Conservation (phyloP, 2,329 filamentous ascomycete species). For the Colletotrichum sp. region DNA sequence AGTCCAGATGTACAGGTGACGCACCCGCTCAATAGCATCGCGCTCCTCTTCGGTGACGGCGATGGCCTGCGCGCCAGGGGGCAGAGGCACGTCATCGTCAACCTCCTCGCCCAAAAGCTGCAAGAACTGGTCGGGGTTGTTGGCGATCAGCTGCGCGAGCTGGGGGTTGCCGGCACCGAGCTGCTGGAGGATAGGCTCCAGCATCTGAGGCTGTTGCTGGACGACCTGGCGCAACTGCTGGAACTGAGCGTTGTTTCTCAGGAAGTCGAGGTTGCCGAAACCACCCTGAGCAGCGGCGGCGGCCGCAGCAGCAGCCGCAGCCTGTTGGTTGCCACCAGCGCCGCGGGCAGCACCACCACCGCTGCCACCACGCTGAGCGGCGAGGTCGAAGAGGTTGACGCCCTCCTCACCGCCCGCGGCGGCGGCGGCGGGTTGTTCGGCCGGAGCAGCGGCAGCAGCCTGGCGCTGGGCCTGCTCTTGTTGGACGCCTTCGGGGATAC, state of each 20-base stretch:
- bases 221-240: conserved; percentile 97
- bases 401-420: conserved; percentile 66
- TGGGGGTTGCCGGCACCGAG: conserved; percentile 94
- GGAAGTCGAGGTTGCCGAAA: conserved; percentile 85
- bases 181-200: conserved; percentile 96
- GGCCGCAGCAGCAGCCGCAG: conserved; percentile 50
- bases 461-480: conserved; percentile 67
- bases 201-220: conserved; percentile 97
- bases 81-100: conserved; percentile 83
- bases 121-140: conserved; percentile 93
- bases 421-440: conserved; percentile 43
- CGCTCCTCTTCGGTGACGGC: conserved; percentile 94
- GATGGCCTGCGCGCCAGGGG: conserved; percentile 88
- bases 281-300: conserved; percentile 59
- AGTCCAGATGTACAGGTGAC: conserved; percentile 18
- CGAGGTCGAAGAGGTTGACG: conserved; percentile 92
- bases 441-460: conserved; percentile 47
- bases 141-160: conserved; percentile 88
- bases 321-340: conserved; percentile 43
- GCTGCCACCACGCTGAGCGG: conserved; percentile 69
- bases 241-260: conserved; percentile 95
- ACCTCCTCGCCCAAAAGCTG: conserved; percentile 87
- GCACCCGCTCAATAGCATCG: conserved; percentile 93
- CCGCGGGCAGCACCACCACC: conserved; percentile 46
- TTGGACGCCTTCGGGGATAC: conserved; percentile 85